Percentiles rank a stretch among this genome's conserved stretches.
phyloP scores from a whole-genome alignment of 805 yeast genomes.

The Lipomyces anomalus region DNA sequence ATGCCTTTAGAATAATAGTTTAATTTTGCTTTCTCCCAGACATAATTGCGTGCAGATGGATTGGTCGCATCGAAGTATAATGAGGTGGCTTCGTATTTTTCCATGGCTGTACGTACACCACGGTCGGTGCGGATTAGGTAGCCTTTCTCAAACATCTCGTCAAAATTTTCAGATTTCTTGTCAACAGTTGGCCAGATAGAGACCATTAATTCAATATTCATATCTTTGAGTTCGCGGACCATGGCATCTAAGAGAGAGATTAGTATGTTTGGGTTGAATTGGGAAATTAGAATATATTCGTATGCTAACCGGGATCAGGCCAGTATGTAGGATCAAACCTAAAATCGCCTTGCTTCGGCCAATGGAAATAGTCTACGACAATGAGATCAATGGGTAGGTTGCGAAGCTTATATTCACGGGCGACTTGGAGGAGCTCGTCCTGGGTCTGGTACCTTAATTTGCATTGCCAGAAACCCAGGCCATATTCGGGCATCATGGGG shows the following conservation, averaged over 20 bases:
- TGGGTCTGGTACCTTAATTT: slow-evolving; percentile 23
- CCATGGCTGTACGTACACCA: slow-evolving; percentile 19
- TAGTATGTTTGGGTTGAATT: too few relatives aligned
- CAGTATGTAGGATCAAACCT: slow-evolving; percentile 21
- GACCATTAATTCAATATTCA: slow-evolving; percentile 21
- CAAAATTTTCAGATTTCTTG: slow-evolving; percentile 16
- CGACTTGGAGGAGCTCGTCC: slow-evolving; percentile 21
- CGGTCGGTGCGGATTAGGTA: slow-evolving; percentile 20
- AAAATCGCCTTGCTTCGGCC: slow-evolving; percentile 25
- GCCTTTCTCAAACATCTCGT: slow-evolving; percentile 23
- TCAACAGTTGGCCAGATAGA: slow-evolving; percentile 26
- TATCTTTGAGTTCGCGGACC: slow-evolving; percentile 16
- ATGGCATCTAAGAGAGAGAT: too few relatives aligned
- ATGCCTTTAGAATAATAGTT: slow-evolving; percentile 21
- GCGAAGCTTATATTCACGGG: too few relatives aligned
- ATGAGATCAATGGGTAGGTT: slow-evolving; percentile 22
- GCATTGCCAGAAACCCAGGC: slow-evolving; percentile 25
- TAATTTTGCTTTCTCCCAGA: slow-evolving; percentile 18
- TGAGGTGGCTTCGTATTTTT: slow-evolving; percentile 19
- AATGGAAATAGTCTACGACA: slow-evolving; percentile 22
- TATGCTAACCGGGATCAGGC: too few relatives aligned
- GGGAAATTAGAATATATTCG: too few relatives aligned
- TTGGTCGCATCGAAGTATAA: slow-evolving; percentile 22
- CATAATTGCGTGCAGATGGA: slow-evolving; percentile 20
- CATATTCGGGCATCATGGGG: slow-evolving; percentile 23